Base-by-base conservation (phyloP, 495 filamentous ascomycete species). In the Xylaria scruposa region DNA sequence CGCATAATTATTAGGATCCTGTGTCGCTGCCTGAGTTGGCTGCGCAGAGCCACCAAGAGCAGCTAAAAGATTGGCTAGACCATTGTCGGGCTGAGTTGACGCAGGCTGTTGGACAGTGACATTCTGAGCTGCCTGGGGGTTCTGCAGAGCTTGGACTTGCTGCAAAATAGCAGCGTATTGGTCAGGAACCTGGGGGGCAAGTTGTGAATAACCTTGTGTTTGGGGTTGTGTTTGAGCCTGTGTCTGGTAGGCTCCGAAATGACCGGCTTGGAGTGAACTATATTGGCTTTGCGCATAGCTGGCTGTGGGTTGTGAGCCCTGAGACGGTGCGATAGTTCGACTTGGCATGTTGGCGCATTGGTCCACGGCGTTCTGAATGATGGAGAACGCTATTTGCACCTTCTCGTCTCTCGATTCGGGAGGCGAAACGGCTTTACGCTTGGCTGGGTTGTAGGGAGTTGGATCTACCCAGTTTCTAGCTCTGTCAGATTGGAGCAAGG, bases 401-500 rank as follows among this genome's bases (percentile, higher is more conserved):
- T 74, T 72, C 21, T 79, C 72, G 26, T 85, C 78, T 0, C 70
- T 68, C 8, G 81, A 80, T 15, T 82, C 74, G n/a, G 79, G 72
- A 2, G 76, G 78, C 5, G 78, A 70, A 19, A 75, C 58, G 21
- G 75, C 77, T 75, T 66, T 78, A 24, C 71, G 72, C 7, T 72
- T 54, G 0, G 69, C 54, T 2, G 80, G 73, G 24, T 84, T 76
- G 54, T 78, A 77, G 0, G 78, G 80, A 38, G 81, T 75, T 9
- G 75, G 68, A 24, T 78, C 72, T 38, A 74, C 68, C 65, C 78
- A 86, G 56, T 78, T 75, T 64, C 76, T 81, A 24, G 73, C 74
- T 40, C 75, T 75, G 19, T 83, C 78, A 1, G 83, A 84, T 9
- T 46, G 64, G 4, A 86, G 75, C 3, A 83, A 73, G 21, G 72